Evolutionary conservation across 2,329 filamentous ascomycete genomes (phyloP), one percentile per base, ranked within the genome.

Genomic region (Diaporthe citrichinensis): DNA sequence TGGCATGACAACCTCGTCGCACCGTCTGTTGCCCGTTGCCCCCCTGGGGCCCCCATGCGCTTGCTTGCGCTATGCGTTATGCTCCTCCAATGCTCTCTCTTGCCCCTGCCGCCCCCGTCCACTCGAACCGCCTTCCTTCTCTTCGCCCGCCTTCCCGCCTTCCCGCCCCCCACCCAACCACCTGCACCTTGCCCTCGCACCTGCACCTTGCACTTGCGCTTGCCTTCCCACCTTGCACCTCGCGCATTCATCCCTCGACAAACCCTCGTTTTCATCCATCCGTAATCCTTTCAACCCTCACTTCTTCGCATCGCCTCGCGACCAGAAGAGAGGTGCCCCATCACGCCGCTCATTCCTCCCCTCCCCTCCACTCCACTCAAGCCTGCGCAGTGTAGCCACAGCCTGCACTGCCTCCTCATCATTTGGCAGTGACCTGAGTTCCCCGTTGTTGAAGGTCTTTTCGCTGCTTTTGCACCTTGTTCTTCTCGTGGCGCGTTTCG

Each of bases 211-310:
- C 4, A 34, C n/a, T 28, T 46, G 62, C 65, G 8, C 65, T 57
- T 57, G 9, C 28, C 55, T 36, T n/a, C 23, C 17, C 31, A 34
- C 41, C 25, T 31, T 46, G 31, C 46, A 15, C 65, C 34, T 53
- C 34, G n/a, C 49, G 34, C 65, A 25, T 55, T 31, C 14, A 23
- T 55, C 65, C 65, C n/a, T 53, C 46, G 49, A 41, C 46, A 10
- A 69, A 69, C 65, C 65, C 65, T 69, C 65, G 34, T 69, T 55
- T 53, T 28, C 65, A 20, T 46, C 65, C 65, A 23, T 39, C 65
- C 55, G 17, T 49, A n/a, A 49, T 61, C 55, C 65, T 49, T 61
- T 72, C 73, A 72, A 65, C 73, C 73, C 67, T 53, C 73, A 39
- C 53, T 25, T 71, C 46, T 53, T 67, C 23, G 51, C 61, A 41